Evolutionary conservation across 1,284 basidiomycete species (phyloP).

Genomic region (Rhizoctonia solani): DNA sequence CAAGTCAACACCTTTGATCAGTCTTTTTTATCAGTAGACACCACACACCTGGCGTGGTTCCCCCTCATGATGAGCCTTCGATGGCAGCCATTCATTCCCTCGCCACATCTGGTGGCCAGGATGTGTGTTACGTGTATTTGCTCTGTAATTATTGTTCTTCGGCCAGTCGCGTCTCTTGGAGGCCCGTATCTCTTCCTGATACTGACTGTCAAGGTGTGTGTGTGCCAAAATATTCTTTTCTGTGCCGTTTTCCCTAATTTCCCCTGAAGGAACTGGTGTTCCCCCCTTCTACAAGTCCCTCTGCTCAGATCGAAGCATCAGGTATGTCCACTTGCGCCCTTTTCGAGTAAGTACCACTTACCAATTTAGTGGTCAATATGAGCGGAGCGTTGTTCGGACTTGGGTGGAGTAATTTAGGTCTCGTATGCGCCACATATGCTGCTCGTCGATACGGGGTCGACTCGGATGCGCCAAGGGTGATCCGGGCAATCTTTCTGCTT

Average conservation of each 20-base stretch:
- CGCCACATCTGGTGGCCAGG: conserved; percentile 19
- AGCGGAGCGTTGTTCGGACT: conserved; percentile 53
- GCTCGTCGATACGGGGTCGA: conserved; percentile 39
- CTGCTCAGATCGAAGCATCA: conserved; percentile 54
- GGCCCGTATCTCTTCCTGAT: conserved; percentile 53
- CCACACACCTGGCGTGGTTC: neutral
- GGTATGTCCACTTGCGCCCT: neutral
- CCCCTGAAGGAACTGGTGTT: conserved; percentile 51
- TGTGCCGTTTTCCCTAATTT: neutral
- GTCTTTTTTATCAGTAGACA: neutral
- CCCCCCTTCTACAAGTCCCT: conserved; percentile 53
- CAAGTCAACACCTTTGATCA: neutral
- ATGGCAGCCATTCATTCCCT: conserved; percentile 16
- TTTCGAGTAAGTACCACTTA: neutral
- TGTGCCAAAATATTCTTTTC: neutral
- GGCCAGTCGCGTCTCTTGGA: conserved; percentile 51
- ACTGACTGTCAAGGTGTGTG: conserved; percentile 48
- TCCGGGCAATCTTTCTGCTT: conserved; percentile 51
- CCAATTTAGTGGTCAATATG: conserved; percentile 49
- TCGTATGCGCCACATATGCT: conserved; percentile 47
- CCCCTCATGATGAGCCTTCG: conserved; percentile 9
- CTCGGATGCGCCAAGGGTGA: conserved; percentile 45
- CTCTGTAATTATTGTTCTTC: conserved; percentile 49
- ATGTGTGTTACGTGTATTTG: conserved; percentile 49
- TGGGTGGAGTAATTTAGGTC: conserved; percentile 52